These are phyloP conservation scores for Diaporthe vexans DNA, from an alignment of 2,329 filamentous ascomycete species.

Conservation along the genomic window DNA sequence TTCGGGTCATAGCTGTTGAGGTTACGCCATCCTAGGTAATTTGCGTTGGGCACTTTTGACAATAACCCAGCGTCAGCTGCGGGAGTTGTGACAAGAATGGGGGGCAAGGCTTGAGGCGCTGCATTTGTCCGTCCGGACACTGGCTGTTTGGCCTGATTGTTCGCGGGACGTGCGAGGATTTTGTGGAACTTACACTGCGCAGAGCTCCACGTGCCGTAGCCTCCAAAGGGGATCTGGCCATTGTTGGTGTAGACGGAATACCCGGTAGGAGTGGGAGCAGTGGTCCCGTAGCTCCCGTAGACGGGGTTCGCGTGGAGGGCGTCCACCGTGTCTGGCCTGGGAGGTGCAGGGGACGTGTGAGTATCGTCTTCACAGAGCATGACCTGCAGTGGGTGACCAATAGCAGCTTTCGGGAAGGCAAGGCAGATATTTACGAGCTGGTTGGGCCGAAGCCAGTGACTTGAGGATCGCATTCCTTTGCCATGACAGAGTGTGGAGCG, in stretches of 20 bases:
- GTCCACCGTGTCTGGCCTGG: slow-evolving; percentile 6
- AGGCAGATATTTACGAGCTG: background rate
- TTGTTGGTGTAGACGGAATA: background rate
- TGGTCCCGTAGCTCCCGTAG: background rate
- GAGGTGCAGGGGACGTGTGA: background rate
- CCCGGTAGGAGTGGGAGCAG: background rate
- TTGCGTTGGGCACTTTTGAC: background rate
- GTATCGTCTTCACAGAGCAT: background rate
- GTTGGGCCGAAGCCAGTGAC: background rate
- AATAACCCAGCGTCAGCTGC: background rate
- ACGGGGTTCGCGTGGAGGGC: background rate
- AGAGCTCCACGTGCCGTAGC: slow-evolving; percentile 13
- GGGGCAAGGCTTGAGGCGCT: background rate
- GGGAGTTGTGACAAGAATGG: background rate
- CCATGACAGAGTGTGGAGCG: slow-evolving; percentile 7
- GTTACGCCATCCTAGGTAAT: slow-evolving; percentile 10
- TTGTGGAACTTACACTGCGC: background rate
- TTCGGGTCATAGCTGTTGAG: background rate
- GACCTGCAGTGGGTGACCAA: background rate
- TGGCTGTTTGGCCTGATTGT: background rate
- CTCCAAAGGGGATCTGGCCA: background rate
- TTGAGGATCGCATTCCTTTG: background rate
- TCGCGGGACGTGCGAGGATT: background rate
- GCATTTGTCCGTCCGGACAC: background rate
- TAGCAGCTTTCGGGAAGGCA: background rate